Evolutionary conservation across 2,329 filamentous ascomycete genomes (phyloP), one percentile per base, ranked within the genome.

Genomic region (Phaeosphaeriaceae sp.): DNA sequence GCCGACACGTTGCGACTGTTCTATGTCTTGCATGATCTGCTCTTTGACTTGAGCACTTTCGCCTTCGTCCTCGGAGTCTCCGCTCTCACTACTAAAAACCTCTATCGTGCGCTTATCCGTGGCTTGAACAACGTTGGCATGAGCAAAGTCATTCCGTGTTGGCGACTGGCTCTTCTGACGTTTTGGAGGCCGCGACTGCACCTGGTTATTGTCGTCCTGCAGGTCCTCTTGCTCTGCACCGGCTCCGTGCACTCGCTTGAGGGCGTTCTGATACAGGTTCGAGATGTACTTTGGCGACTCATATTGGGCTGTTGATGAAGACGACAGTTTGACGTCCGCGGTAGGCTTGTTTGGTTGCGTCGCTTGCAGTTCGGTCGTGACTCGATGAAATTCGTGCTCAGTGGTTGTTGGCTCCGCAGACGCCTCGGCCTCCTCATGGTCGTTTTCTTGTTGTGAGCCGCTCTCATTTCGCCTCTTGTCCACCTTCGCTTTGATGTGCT

Each of bases 271-370:
- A 27, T 66, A 64, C n/a, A 65, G 54, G 15, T 72, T 54, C 48
- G 55, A 51, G 22, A 71, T 63, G 33, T 68, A 62, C 20, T 58
- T 59, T 5, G 71, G 70, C n/a, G 71, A 71, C 51, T 68, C 61
- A 21, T 68, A 62, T 31, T 58, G 58, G 2, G 57, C 65, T 3
- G 70, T 72, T 17, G 68, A 68, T 22, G 67, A 70, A 31, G 69
- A 70, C 47, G 56, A 44, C 40, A 58, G 10, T 40, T 55, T 63
- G 13, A 48, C 33, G 3, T 63, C 58, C 7, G 61, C 58, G 17
- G 53, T 36, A 10, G 45, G 21, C n/a, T 49, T 56, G 4, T 46
- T 53, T 24, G 31, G 31, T 40, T n/a, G 36, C 15, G 36, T 40
- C 6, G 36, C 11, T n/a, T 17, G 15, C 15, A 15, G 15, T n/a